Percentiles rank a stretch among this genome's conserved stretches.
Evolutionary conservation across 768 basidiomycete species (phyloP).

Genomic region (Suillus weaverae): DNA sequence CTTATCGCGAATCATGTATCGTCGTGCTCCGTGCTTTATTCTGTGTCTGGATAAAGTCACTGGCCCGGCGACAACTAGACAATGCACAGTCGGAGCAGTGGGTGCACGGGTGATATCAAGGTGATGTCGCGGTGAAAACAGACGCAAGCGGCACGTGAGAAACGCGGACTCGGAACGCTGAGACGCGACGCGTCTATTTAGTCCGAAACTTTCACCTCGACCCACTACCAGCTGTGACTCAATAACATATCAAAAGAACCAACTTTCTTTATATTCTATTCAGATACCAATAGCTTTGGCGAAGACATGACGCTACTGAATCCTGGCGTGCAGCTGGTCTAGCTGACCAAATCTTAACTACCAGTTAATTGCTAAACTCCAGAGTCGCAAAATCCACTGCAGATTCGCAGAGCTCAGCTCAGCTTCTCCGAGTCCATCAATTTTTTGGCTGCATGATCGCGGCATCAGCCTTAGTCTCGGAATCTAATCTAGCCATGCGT

Average conservation of each 20-base stretch:
- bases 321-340: not conserved
- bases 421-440: not conserved
- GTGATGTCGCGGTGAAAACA: not conserved
- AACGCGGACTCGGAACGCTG: not conserved
- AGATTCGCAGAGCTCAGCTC: not conserved
- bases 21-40: not conserved
- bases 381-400: not conserved
- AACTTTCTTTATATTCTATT: not conserved
- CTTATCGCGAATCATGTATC: not conserved
- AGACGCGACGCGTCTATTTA: constrained; percentile 1
- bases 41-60: not conserved
- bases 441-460: not conserved
- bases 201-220: not conserved
- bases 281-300: not conserved
- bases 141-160: not conserved
- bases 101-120: not conserved
- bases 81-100: not conserved
- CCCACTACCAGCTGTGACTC: not conserved
- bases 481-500: not conserved
- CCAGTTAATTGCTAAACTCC: not conserved
- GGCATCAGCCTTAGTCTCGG: not conserved
- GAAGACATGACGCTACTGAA: not conserved
- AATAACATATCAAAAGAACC: not conserved
- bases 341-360: not conserved
- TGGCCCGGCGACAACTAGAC: not conserved